Conservation (phyloP, 371 early-diverging fungal genomes). For the Syncephalis fuscata region DNA sequence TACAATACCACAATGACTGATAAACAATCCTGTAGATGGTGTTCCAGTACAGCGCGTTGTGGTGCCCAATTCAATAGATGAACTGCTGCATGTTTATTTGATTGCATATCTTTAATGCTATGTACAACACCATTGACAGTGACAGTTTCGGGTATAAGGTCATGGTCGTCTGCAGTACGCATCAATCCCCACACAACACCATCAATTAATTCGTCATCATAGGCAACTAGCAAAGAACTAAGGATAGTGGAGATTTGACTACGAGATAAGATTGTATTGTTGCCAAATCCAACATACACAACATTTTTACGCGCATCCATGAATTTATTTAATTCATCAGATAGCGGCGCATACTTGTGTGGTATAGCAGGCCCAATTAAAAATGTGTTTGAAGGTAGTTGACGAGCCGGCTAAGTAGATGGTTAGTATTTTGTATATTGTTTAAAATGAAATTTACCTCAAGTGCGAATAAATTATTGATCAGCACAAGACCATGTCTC, state of each 20-base stretch:
- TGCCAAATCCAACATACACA: background rate
- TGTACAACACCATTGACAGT: no score
- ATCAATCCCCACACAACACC: conserved; percentile 4
- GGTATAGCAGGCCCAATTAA: conserved; percentile 1
- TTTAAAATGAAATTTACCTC: background rate
- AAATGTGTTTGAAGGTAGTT: background rate
- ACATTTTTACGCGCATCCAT: background rate
- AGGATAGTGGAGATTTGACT: background rate
- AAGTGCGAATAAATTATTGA: background rate
- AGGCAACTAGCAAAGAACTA: background rate
- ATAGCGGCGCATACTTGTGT: background rate
- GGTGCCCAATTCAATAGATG: no score
- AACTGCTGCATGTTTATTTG: no score
- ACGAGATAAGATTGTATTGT: background rate
- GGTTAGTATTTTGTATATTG: background rate
- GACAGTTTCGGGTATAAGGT: no score
- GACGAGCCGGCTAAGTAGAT: background rate
- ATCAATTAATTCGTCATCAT: background rate
- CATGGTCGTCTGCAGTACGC: background rate
- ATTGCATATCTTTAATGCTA: no score
- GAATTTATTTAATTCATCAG: background rate
- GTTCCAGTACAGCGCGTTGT: no score
- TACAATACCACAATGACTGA: conserved; percentile 18
- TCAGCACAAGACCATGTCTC: background rate
- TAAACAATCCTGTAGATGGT: conserved; percentile 11